phyloP scores from a whole-genome alignment of 208 protist species.

The Novymonas esmeraldas region DNA sequence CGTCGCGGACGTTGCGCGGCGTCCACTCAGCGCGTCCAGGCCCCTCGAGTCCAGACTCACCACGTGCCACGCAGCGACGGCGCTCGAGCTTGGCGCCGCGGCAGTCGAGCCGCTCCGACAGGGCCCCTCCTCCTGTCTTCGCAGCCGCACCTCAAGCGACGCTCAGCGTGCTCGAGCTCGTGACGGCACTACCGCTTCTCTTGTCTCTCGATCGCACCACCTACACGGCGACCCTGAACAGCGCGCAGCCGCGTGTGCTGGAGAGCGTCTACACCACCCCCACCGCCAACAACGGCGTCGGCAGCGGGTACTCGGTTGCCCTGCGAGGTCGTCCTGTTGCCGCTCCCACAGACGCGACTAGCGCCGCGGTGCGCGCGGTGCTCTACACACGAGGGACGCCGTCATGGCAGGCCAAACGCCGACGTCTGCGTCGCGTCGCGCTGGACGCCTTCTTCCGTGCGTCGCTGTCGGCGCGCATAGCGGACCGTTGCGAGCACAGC shows the following conservation, averaged over 20 bases:
- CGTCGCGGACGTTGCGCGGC: not conserved
- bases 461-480: conserved; percentile 15
- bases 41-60: not conserved
- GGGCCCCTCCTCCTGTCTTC: not conserved
- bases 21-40: not conserved
- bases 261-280: not conserved
- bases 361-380: conserved; percentile 19
- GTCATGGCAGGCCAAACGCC: conserved; percentile 13
- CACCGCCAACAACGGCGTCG: no score
- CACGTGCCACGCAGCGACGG: not conserved
- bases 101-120: not conserved
- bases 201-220: conserved; percentile 20
- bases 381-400: conserved; percentile 6
- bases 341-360: conserved; percentile 11
- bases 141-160: not conserved
- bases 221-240: conserved; percentile 16
- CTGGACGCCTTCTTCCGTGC: conserved; percentile 30
- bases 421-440: conserved; percentile 16
- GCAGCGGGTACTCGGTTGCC: no score
- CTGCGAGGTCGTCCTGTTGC: not conserved
- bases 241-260: not conserved
- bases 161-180: conserved; percentile 23
- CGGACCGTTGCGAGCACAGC: not conserved
- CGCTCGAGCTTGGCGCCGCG: not conserved
- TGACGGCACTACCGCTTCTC: conserved; percentile 31